Conservation (phyloP, 306 rosid species). For the Sophora flavescens region DNA sequence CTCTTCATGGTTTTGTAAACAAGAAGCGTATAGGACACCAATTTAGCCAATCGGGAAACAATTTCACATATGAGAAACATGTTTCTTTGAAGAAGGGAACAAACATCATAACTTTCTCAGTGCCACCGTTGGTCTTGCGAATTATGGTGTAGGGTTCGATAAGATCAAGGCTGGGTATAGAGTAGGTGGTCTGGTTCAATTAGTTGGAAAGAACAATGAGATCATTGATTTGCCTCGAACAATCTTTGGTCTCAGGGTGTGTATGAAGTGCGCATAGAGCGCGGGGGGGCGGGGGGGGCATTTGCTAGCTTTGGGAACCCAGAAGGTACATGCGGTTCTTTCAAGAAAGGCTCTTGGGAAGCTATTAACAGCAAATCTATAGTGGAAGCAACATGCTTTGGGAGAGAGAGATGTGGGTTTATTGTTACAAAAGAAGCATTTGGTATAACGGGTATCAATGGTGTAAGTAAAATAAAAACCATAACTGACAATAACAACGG, state of each 20-base stretch:
- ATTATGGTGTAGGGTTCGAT: neutral
- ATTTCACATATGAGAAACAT: too few species aligned
- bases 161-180: slow-evolving; percentile 19
- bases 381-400: slow-evolving; percentile 33
- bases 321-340: neutral
- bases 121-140: neutral
- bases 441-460: too few species aligned
- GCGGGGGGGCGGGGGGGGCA: neutral
- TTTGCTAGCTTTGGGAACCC: slow-evolving; percentile 10
- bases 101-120: neutral
- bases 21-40: too few species aligned
- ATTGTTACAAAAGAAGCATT: too few species aligned
- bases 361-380: neutral
- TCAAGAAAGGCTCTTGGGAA: slow-evolving; percentile 35
- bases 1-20: too few species aligned
- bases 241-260: slow-evolving; percentile 8
- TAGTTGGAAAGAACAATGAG: neutral
- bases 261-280: neutral
- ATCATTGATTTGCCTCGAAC: slow-evolving; percentile 7
- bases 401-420: slow-evolving; percentile 12
- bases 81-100: neutral
- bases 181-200: slow-evolving; percentile 11
- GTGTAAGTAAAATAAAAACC: too few species aligned
- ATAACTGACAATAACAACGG: too few species aligned
- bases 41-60: too few species aligned